phyloP scores from a whole-genome alignment of 73 alveolate genomes.

The Tetrahymena malaccensis region DNA sequence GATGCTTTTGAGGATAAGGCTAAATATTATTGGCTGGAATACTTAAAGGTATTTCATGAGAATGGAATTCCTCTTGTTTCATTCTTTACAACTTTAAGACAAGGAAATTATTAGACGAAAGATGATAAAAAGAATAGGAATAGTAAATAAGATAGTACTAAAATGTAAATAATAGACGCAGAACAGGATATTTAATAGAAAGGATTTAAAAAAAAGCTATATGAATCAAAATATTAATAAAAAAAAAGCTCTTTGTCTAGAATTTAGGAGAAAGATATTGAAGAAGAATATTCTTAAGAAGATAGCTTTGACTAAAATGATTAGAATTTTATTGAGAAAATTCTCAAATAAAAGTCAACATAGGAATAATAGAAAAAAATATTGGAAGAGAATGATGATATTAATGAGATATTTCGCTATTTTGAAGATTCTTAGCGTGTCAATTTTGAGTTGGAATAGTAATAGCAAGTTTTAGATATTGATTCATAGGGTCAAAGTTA shows the following conservation, averaged over 20 bases:
- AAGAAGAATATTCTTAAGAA: not conserved
- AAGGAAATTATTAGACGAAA: not conserved
- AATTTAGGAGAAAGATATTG: not conserved
- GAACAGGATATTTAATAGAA: not conserved
- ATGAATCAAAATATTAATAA: not conserved
- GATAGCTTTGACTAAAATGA: not conserved
- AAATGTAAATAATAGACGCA: not conserved
- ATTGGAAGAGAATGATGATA: not conserved
- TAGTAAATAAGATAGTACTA: not conserved
- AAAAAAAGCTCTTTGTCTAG: not conserved
- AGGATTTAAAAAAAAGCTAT: not conserved
- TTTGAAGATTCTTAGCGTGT: not conserved
- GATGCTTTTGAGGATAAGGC: not conserved
- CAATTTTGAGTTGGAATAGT: not conserved
- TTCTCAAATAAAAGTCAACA: not conserved
- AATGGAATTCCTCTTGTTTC: not conserved
- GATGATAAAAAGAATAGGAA: not conserved
- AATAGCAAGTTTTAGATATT: not conserved
- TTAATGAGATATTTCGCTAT: not conserved
- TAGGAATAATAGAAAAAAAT: not conserved
- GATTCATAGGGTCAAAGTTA: not conserved
- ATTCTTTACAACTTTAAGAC: not conserved
- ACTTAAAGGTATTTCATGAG: not conserved
- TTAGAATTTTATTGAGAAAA: not conserved
- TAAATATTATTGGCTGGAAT: not conserved